A percentile compares a stretch with the other conserved stretches of the same genome.
phyloP scores from a whole-genome alignment of 805 yeast species.

The Zygoascus flipseniorum region DNA sequence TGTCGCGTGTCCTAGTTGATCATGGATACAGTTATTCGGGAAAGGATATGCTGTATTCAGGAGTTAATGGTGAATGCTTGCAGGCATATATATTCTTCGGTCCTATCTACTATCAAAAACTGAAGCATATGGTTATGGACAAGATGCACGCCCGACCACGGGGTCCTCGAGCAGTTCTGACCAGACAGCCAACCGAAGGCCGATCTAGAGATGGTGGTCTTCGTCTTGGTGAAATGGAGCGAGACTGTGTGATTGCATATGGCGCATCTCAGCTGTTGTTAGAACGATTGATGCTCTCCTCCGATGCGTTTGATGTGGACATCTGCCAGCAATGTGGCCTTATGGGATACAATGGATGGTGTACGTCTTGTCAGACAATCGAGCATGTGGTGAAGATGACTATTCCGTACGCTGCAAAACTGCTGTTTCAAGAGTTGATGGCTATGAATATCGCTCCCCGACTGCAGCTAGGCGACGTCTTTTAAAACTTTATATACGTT shows the following conservation, averaged over 20 bases:
- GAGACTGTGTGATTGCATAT: conserved; percentile 98
- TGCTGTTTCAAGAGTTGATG: conserved; percentile 90
- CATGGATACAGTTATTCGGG: conserved; percentile 93
- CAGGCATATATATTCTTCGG: conserved; percentile 98
- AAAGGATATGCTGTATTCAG: conserved; percentile 94
- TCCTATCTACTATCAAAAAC: conserved; percentile 94
- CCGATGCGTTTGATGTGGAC: conserved; percentile 97
- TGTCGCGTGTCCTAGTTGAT: conserved; percentile 83
- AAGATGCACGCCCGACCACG: conserved; percentile 99
- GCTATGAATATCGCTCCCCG: conserved; percentile 99
- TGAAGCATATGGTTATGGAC: conserved; percentile 98
- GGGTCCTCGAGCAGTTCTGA: conserved; percentile 96
- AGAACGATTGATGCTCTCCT: conserved; percentile 91
- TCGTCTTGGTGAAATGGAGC: conserved; percentile 98
- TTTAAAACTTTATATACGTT: conserved; percentile 21
- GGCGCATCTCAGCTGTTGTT: conserved; percentile 93
- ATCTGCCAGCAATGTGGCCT: conserved; percentile 90
- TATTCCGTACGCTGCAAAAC: conserved; percentile 96
- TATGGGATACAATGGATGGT: conserved; percentile 97
- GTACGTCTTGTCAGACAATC: conserved; percentile 88
- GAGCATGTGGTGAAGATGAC: conserved; percentile 88
- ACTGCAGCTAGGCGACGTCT: conserved; percentile 79
- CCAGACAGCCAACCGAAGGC: conserved; percentile 99
- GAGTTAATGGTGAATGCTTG: conserved; percentile 93
- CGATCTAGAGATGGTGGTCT: conserved; percentile 98